These are phyloP conservation scores for Moricandia arvensis DNA, from an alignment of 345 rosid genomes.

Conservation along the genomic window DNA sequence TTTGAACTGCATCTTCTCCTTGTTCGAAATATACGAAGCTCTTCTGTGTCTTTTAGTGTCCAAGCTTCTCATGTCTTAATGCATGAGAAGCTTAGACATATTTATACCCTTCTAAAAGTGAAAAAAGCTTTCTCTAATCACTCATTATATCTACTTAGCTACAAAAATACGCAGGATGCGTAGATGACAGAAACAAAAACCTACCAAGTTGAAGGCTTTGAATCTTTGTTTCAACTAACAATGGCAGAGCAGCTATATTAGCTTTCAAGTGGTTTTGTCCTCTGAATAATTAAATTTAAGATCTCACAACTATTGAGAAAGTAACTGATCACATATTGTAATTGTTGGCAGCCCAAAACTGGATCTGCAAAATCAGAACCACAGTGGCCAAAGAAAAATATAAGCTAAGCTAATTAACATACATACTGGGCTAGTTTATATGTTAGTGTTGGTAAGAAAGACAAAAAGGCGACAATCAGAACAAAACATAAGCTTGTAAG, in stretches of 20 bases:
- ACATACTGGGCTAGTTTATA: neutral
- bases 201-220: no score
- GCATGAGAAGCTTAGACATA: neutral
- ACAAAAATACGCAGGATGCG: neutral
- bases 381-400: conserved; percentile 36
- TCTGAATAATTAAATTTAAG: neutral
- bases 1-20: neutral
- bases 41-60: no score
- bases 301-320: conserved; percentile 4
- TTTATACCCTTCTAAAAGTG: neutral
- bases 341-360: conserved; percentile 96
- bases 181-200: no score
- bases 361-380: conserved; percentile 74
- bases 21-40: neutral
- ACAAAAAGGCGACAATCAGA: no score
- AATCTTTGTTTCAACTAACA: neutral
- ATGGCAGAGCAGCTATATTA: neutral
- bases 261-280: neutral
- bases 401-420: conserved; percentile 14
- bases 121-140: neutral
- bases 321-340: conserved; percentile 89
- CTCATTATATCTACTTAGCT: neutral
- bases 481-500: no score
- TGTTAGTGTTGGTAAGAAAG: no score
- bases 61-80: no score